These are phyloP conservation scores for Fusarium penzigii DNA, from an alignment of 2,329 filamentous ascomycete species.

Conservation along the genomic window DNA sequence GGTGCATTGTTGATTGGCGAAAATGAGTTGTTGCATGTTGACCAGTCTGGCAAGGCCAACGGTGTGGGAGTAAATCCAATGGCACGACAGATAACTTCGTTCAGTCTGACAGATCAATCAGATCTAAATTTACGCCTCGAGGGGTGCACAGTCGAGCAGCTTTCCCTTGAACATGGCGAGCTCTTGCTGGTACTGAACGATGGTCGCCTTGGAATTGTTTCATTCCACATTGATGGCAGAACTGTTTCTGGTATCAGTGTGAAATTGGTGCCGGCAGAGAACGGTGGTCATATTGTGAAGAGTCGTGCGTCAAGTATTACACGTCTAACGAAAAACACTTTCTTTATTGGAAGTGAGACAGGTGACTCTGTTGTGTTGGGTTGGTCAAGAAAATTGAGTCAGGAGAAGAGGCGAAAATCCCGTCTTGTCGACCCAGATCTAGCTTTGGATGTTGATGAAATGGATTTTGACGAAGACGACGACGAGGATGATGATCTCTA, in stretches of 20 bases:
- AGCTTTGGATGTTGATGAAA: conserved; percentile 51
- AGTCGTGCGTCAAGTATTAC: conserved; percentile 69
- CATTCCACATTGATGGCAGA: conserved; percentile 85
- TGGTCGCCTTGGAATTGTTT: conserved; percentile 73
- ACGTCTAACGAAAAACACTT: conserved; percentile 63
- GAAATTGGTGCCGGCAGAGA: conserved; percentile 61
- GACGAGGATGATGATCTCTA: conserved; percentile 63
- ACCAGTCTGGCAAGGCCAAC: conserved; percentile 91
- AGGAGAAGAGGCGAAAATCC: conserved; percentile 65
- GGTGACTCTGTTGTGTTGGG: conserved; percentile 79
- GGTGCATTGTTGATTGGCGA: conserved; percentile 83
- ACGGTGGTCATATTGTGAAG: conserved; percentile 63
- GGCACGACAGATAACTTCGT: conserved; percentile 78
- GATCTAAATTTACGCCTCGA: conserved; percentile 79
- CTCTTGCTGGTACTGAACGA: conserved; percentile 79
- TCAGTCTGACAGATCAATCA: conserved; percentile 84
- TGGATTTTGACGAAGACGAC: conserved; percentile 62
- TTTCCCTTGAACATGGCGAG: conserved; percentile 78
- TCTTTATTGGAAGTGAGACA: conserved; percentile 87
- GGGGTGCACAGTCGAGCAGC: conserved; percentile 72
- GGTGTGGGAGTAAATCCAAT: conserved; percentile 93
- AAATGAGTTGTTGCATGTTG: conserved; percentile 92
- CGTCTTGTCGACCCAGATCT: conserved; percentile 57
- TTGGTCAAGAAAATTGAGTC: conserved; percentile 69
- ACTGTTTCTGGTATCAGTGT: conserved; percentile 87